Evolutionary conservation across 352 stramenopile species (phyloP), one percentile per base, ranked within the genome.

Genomic region (Phytophthora capsici): DNA sequence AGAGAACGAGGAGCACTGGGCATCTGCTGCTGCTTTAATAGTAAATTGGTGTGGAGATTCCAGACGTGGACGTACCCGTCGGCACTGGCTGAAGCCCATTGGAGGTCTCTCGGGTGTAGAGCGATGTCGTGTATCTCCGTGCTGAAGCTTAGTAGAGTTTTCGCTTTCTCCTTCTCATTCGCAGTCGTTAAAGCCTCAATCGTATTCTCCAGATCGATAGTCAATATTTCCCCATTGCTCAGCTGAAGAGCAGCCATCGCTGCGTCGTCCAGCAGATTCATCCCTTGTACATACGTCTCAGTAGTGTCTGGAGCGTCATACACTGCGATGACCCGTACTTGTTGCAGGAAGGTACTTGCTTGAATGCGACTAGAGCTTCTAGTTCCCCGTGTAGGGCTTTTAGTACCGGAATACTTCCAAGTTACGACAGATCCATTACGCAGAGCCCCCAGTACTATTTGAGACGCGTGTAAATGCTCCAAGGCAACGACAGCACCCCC

Each of bases 391-490:
- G 64, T 28, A 10, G 51, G 54, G 8, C 47, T 71, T 45, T 8
- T 30, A 50, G 58, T 22, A 34, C 1, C 51, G 3, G 14, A 9
- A 25, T 79, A 77, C 34, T 63, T 73, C 78, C 78, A 87, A 17
- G 78, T 44, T 3, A 68, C 48, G 3, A 87, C 32, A 1, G 40
- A 67, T 14, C 75, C 81, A n/a, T 60, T 75, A 16, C 64, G 63
- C 37, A 84, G 19, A 8, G 72, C 73, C 0, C 73, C 76, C 12
- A 92, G 22, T 2, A 90, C 73, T 10, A 80, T 61, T n/a, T 79
- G 71, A 6, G 49, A 79, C 9, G 65, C 51, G 44, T 68, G 25
- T 0, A 87, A 40, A 9, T 83, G 67, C 14, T 72, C 36, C 4
- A 92, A 66, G 3, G 70, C 70, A 9, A 86, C 46, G 2, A 89